Evolutionary conservation across 805 yeast species (phyloP), one percentile per base, ranked within the genome.

Genomic region (Nakazawaea anatomiae): DNA sequence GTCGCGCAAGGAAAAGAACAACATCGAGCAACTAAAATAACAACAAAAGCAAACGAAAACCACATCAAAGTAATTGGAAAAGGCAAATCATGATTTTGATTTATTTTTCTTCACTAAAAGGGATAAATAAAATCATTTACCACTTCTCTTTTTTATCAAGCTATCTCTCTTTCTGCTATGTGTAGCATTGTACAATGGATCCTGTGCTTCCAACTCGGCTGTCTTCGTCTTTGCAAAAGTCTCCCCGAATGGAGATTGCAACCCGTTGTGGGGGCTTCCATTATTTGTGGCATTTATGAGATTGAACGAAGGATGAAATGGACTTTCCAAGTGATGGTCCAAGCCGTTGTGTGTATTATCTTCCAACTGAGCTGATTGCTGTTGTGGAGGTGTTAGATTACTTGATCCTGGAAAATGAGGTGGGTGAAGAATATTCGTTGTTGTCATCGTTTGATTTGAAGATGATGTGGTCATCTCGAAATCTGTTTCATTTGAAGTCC

Each of bases 101-200:
- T 32, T 32, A 6, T 32, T 32, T 32, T 11, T 32, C 4, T 32
- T 32, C 11, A 11, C 35, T 32, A 9, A 35, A 36, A n/a, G 28
- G 5, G 27, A 36, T 27, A 25, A 35, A 35, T 11, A 45, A 8
- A 46, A 44, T 48, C 47, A 51, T 32, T 46, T 42, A 27, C 53
- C 53, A 30, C 53, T 49, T 58, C 82, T 72, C 59, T 77, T 77
- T 58, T 76, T 60, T 52, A 77, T 73, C 54, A 78, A 59, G 55
- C 78, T 71, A 54, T 77, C 82, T 56, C 83, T 71, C 60, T 78
- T 78, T 53, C 82, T 67, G 54, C 73, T 74, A 30, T 76, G 71
- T 1, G 81, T 77, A 31, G 70, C 75, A 54, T 77, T 76, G 57
- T 59, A 67, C 35, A 65, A 54, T 1, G 69, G 67, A 52, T 65